Base-by-base conservation (phyloP, 805 yeast species). In the Zygosaccharomyces siamensis region DNA sequence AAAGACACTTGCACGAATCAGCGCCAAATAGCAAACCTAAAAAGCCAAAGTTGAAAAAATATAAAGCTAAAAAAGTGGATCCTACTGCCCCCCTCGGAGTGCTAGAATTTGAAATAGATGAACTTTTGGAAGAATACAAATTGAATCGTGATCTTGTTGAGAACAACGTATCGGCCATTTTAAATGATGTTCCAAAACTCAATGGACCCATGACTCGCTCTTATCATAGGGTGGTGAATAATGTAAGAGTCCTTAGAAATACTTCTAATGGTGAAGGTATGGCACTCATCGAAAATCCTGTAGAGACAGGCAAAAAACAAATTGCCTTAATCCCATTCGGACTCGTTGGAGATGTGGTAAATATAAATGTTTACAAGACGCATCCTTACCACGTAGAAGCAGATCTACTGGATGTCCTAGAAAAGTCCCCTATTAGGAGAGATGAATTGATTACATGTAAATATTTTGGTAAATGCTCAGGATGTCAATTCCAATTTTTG, bases 381-480 rank as follows among this genome's bases (percentile, higher is more conserved):
- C 88, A 87, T 60, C 86, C 88, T 31, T 70, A 69, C 36, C 84
- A 80, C 64, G 86, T 80, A 43, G 95, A 87, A 60, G 74, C 86
- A 8, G 97, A 92, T 62, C 68, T 90, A 45, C 62, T 87, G 18
- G 67, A 73, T 33, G 77, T 88, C 4, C 58, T 70, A 2, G 47
- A 69, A 52, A 58, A 72, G 1, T 74, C 84, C 53, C 3, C 63
- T 56, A 40, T 69, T 79, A 60, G 87, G 54, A 67, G 79, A 42
- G 74, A 87, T 51, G 83, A 86, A 57, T 63, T 71, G 5, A 73
- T 86, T 45, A 80, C 84, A 48, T 77, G 77, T 55, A 75, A 79
- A 54, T 93, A 93, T 70, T 93, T 92, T 70, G 96, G 96, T 11
- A 80, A 80, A 54, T 90, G 97, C 66, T 87, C 96, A 1, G 98